These are phyloP conservation scores for Linnemannia exigua DNA, from an alignment of 192 early-diverging fungal species.

Conservation along the genomic window DNA sequence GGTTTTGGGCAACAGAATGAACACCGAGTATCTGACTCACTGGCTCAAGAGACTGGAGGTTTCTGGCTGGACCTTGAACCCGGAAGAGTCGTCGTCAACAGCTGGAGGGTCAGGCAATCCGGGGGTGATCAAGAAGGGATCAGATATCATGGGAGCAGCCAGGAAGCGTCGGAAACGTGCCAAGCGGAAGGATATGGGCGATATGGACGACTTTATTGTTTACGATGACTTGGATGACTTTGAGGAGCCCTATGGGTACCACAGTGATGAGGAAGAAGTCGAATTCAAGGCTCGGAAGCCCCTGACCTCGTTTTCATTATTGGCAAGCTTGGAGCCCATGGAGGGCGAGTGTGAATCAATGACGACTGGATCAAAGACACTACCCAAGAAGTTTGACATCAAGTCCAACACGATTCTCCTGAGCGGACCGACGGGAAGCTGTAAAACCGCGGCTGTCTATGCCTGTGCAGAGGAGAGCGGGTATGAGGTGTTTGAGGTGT, in stretches of 20 bases:
- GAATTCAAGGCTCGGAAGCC: slow-evolving; percentile 22
- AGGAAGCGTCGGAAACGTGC: slow-evolving; percentile 37
- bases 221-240: slow-evolving; percentile 45
- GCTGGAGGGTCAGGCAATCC: not conserved
- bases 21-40: slow-evolving; percentile 48
- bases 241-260: slow-evolving; percentile 31
- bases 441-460: slow-evolving; percentile 82
- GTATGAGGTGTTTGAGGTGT: slow-evolving; percentile 84
- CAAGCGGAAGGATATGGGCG: slow-evolving; percentile 25
- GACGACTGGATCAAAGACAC: not conserved
- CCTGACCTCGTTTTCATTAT: slow-evolving; percentile 23
- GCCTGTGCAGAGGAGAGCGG: slow-evolving; percentile 79
- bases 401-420: slow-evolving; percentile 74
- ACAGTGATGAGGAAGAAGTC: slow-evolving; percentile 33
- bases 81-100: slow-evolving; percentile 25
- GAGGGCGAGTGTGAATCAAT: not conserved
- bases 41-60: slow-evolving; percentile 48
- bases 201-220: slow-evolving; percentile 46
- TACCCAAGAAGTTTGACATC: slow-evolving; percentile 48
- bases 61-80: slow-evolving; percentile 51
- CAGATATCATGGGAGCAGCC: slow-evolving; percentile 23
- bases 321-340: not conserved
- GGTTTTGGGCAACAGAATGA: slow-evolving; percentile 34
- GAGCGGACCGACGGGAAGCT: slow-evolving; percentile 76
- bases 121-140: not conserved